phyloP scores from a whole-genome alignment of 75 land plant genomes.

The Ceratopteris richardii region DNA sequence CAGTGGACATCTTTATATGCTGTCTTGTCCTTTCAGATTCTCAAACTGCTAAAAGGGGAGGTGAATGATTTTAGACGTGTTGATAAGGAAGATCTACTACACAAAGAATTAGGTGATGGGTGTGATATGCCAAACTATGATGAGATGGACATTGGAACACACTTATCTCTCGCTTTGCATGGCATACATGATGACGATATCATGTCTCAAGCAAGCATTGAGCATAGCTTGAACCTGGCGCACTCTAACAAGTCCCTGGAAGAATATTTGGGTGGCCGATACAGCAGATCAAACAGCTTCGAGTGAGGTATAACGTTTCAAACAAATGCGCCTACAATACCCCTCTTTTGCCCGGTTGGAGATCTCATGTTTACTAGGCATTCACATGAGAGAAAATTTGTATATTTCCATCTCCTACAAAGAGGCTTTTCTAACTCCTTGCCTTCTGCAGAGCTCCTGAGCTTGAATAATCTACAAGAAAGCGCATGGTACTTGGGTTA shows the following conservation, averaged over 20 bases:
- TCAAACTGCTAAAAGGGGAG: constrained; percentile 64
- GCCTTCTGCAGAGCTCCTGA: too few species aligned
- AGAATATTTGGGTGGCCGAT: constrained; percentile 68
- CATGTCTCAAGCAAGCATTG: constrained; percentile 47
- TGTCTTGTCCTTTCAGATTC: constrained; percentile 30
- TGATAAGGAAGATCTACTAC: constrained; percentile 27
- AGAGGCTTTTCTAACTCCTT: too few species aligned
- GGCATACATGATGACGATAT: constrained; percentile 67
- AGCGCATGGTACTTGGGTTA: too few species aligned
- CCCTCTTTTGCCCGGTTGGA: too few species aligned
- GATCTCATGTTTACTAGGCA: too few species aligned
- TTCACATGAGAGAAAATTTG: too few species aligned
- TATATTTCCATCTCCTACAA: too few species aligned
- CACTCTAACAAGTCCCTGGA: constrained; percentile 40
- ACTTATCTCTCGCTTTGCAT: constrained; percentile 72
- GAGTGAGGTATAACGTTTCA: constrained; percentile 23
- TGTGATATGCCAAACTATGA: constrained; percentile 16
- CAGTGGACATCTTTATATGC: too few species aligned
- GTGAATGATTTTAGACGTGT: constrained; percentile 34
- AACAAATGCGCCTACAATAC: too few species aligned
- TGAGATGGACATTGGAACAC: constrained; percentile 35
- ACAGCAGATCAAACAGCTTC: constrained; percentile 69
- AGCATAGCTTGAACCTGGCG: constrained; percentile 31
- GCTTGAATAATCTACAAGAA: too few species aligned
- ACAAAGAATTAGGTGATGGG: constrained; percentile 32